phyloP scores from a whole-genome alignment of 1,284 basidiomycete species.

The Moniliella sp. region DNA sequence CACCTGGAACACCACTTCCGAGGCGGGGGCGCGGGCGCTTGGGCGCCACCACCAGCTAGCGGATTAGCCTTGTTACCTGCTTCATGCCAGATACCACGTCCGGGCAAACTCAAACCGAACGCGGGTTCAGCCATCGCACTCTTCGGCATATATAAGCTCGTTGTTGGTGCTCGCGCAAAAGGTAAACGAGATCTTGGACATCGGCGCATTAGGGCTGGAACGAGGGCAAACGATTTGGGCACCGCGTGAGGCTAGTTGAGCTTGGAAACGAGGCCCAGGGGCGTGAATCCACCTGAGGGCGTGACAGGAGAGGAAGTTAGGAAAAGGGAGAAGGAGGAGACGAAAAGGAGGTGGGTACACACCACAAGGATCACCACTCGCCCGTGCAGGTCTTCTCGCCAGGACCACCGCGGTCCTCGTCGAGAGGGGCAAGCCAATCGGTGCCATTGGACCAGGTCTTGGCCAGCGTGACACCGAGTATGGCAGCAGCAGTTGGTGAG shows the following conservation, averaged over 20 bases:
- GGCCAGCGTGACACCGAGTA: background rate
- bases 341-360: background rate
- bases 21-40: too few species aligned
- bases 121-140: slow-evolving; percentile 12
- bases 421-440: background rate
- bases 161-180: slow-evolving; percentile 18
- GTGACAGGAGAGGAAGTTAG: slow-evolving; percentile 1
- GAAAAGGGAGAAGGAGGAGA: too few species aligned
- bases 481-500: background rate
- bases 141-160: slow-evolving; percentile 22
- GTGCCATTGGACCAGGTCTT: slow-evolving; percentile 1
- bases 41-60: background rate
- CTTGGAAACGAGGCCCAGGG: slow-evolving; percentile 14
- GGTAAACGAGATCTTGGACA: slow-evolving; percentile 12
- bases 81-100: slow-evolving; percentile 15
- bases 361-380: slow-evolving; percentile 11
- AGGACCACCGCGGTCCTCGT: background rate
- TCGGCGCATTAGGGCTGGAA: slow-evolving; percentile 4
- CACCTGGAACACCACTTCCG: too few species aligned
- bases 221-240: slow-evolving; percentile 18
- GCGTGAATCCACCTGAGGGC: slow-evolving; percentile 17
- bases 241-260: slow-evolving; percentile 15
- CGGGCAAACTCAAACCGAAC: slow-evolving; percentile 11
- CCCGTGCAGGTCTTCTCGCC: slow-evolving; percentile 7
- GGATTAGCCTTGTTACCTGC: slow-evolving; percentile 4